Conservation (phyloP, 306 rosid species). For the Potentilla sterilis region DNA sequence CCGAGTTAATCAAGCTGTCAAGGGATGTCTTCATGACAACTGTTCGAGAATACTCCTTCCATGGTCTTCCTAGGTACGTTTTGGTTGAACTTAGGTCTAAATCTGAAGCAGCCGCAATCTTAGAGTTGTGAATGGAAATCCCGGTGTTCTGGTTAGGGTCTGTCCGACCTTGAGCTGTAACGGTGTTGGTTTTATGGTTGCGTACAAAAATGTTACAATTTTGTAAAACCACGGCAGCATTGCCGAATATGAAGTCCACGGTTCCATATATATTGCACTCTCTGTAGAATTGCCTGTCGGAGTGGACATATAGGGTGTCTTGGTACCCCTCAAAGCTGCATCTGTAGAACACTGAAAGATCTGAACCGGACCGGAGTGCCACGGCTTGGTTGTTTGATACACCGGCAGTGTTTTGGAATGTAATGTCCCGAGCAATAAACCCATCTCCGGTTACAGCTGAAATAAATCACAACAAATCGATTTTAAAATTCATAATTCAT, state of each 20-base stretch:
- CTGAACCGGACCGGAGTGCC: conserved; percentile 81
- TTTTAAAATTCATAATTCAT: neutral
- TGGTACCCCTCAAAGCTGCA: conserved; percentile 80
- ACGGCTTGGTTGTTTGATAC: conserved; percentile 73
- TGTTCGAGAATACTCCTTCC: conserved; percentile 63
- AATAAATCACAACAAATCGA: neutral
- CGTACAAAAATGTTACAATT: conserved; percentile 60
- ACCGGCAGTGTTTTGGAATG: conserved; percentile 82
- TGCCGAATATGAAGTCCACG: conserved; percentile 78
- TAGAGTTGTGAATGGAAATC: conserved; percentile 54
- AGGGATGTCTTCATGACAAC: conserved; percentile 58
- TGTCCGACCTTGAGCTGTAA: conserved; percentile 67
- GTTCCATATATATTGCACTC: conserved; percentile 83
- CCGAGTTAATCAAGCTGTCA: conserved; percentile 53
- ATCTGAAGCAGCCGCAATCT: conserved; percentile 44
- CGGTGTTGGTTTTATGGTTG: conserved; percentile 49
- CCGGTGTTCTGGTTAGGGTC: conserved; percentile 81
- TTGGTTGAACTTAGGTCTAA: conserved; percentile 29
- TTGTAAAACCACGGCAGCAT: conserved; percentile 74
- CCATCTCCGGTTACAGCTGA: conserved; percentile 68
- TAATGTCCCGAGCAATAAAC: conserved; percentile 70
- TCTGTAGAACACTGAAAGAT: conserved; percentile 61
- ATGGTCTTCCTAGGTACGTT: conserved; percentile 63
- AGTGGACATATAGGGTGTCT: conserved; percentile 71
- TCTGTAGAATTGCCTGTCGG: conserved; percentile 67